These are phyloP conservation scores for Aspergillus nidulans DNA, from an alignment of 495 filamentous ascomycete species.

Conservation along the genomic window DNA sequence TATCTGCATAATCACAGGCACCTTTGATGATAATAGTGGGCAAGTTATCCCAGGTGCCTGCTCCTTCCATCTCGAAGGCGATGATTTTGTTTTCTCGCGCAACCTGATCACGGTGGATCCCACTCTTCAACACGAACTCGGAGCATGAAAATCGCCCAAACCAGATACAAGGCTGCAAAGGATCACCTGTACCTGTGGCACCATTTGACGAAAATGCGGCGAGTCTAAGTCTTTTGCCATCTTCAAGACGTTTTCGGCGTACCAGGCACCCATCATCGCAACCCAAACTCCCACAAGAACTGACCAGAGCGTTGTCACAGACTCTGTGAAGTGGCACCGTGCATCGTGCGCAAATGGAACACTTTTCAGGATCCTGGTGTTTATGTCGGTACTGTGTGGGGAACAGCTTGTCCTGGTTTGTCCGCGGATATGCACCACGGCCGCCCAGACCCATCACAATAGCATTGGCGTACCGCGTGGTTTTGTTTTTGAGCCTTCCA, in stretches of 20 bases:
- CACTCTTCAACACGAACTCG: neutral
- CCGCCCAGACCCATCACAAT: neutral
- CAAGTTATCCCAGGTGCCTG: neutral
- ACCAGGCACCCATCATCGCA: neutral
- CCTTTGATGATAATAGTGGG: neutral
- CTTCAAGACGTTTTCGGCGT: too few species aligned
- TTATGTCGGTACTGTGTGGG: neutral
- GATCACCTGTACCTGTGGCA: too few species aligned
- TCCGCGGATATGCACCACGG: neutral
- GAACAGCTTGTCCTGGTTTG: neutral
- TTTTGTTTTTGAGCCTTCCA: neutral
- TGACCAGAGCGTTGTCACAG: neutral
- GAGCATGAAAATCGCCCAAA: neutral
- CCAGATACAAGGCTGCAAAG: neutral
- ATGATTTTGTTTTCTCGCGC: neutral
- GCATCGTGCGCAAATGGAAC: neutral
- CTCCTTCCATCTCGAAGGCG: neutral
- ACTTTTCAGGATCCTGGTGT: neutral
- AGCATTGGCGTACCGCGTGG: neutral
- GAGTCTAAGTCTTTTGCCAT: too few species aligned
- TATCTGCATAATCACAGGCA: neutral
- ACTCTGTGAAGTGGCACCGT: too few species aligned
- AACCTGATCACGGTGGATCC: neutral
- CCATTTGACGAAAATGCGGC: too few species aligned
- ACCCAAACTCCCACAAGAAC: neutral